Base-by-base conservation (phyloP, 192 early-diverging fungal genomes). In the Rhizoclosmatium sp. region DNA sequence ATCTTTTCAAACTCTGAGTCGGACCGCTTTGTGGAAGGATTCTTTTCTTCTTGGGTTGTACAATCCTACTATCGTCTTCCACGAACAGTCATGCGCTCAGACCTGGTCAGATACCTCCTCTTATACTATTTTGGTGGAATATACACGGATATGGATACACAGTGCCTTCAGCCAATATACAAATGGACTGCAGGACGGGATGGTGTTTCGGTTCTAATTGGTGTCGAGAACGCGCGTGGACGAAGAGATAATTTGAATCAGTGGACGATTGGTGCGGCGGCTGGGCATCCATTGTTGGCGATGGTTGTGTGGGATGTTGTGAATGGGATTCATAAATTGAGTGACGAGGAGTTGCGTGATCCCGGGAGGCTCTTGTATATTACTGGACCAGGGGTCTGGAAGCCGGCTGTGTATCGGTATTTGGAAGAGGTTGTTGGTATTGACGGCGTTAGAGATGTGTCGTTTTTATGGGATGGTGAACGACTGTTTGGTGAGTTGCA, bases 131-230 rank as follows among this genome's bases (percentile, higher is more conserved):
- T 82, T 60, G 82, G 82, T 44, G 82, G 82, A 31, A 54, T 83
- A 4, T 83, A 83, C 47, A 56, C 75, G 42, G 82, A 83, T 65
- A 39, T 78, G 59, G 82, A 83, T 69, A 82, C 82, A 4, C 21
- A n/a, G 45, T 68, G 65, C 41, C 42, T 82, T 23, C 39, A 78
- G 59, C 80, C 82, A 10, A 46, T 83, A 21, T 77, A 59, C 19
- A 9, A 82, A 54, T 83, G 82, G 82, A 42, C 47, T 31, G 12
- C 14, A 5, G 46, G 56, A 21, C 51, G 7, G 12, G 19, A 59
- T 7, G 58, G 14, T n/a, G 68, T 69, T 56, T 19, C 49, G 46
- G 4, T 79, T 12, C n/a, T 79, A 10, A 56, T 71, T 39, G 78
- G 67, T 23, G 78, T 79, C 16, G 78, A 79, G 69, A 71, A 71